Evolutionary conservation across 2,329 filamentous ascomycete species (phyloP), one percentile per base, ranked within the genome.

Genomic region (Hypoxylon sp.): DNA sequence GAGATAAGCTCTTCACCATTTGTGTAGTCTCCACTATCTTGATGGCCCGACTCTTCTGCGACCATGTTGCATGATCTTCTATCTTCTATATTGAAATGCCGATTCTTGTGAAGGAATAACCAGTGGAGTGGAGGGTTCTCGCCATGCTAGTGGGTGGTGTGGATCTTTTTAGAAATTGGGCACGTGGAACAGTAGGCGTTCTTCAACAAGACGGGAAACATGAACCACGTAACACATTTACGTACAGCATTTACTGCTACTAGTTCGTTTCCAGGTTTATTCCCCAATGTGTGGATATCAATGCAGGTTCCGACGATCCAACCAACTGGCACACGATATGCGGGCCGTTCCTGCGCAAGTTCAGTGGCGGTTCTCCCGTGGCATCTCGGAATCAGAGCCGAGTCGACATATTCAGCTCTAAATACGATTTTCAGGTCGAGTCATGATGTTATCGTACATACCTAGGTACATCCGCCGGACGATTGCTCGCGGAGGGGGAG

Each of bases 331-430:
- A 54, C 57, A 54, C 62, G 52, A 67, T 65, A 59, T 65, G 65
- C 65, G 65, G 65, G 58, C 65, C 65, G 65, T 62, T 65, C 65
- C 65, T 67, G 62, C 65, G 65, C 65, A 65, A 67, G 65, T 62
- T 53, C 52, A 50, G 48, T 37, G 37, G 26, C 10, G 48, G 51
- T 48, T 41, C 28, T 28, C 30, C 62, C 53, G 52, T 64, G 52
- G 44, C 53, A 52, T 13, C 28, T 66, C 64, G 62, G 65, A 51
- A 62, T 6, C 34, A 41, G 39, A 65, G 53, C 65, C 65, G 65
- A 67, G 65, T 59, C 52, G 62, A 60, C 20, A 60, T 56, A 60
- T 59, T 56, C 22, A 54, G 44, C 52, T 13, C 11, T 47, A 62
- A 50, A 51, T 56, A 55, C 60, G 60, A 63, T 63, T 63, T 64